Percentiles rank a stretch among this genome's conserved stretches.
Conservation (phyloP, 2,329 filamentous ascomycete species). For the Ustulina deusta region DNA sequence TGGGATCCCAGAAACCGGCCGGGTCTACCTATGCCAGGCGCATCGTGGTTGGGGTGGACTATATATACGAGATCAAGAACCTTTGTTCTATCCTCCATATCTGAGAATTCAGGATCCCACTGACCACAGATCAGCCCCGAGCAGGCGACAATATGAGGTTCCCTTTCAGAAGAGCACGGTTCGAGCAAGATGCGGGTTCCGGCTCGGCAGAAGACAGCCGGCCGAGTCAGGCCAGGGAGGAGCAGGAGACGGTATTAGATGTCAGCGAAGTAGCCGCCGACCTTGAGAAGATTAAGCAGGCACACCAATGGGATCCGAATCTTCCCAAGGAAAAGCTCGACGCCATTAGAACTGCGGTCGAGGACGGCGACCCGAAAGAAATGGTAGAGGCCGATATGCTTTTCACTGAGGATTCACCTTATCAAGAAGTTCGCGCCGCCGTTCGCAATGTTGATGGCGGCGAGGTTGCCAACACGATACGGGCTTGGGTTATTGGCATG, state of each 20-base stretch:
- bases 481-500: constrained; percentile 60
- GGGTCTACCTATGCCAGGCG: constrained; percentile 2
- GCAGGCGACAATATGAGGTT: constrained; percentile 30
- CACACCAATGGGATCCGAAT: constrained; percentile 54
- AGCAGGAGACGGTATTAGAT: constrained; percentile 39
- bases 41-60: neutral
- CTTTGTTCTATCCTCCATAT: neutral
- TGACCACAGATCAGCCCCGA: neutral
- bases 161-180: constrained; percentile 16
- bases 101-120: neutral
- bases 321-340: constrained; percentile 52
- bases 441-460: constrained; percentile 60
- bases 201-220: constrained; percentile 35
- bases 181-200: constrained; percentile 23
- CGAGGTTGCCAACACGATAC: constrained; percentile 57
- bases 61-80: constrained; percentile 29
- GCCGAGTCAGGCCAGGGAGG: constrained; percentile 39
- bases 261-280: constrained; percentile 44
- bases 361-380: constrained; percentile 50
- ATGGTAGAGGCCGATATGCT: constrained; percentile 50
- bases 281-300: constrained; percentile 50
- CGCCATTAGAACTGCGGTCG: constrained; percentile 49
- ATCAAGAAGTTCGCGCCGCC: constrained; percentile 57
- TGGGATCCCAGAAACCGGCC: neutral
- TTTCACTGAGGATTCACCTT: constrained; percentile 55